Evolutionary conservation across 1,284 basidiomycete species (phyloP).

Genomic region (Boletus coffeatus): DNA sequence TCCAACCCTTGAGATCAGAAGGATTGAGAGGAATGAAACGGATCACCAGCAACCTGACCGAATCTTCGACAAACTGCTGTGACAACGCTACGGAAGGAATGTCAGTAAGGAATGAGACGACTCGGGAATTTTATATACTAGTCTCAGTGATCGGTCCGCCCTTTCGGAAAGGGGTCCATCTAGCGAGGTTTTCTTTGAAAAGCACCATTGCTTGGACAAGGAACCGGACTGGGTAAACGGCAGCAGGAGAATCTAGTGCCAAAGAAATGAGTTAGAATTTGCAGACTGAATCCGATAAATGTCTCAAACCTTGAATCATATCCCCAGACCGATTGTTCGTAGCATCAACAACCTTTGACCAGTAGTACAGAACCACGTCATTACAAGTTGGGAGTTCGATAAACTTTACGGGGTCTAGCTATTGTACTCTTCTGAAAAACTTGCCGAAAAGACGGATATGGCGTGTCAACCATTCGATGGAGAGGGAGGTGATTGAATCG

Average conservation of each 20-base stretch:
- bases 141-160: constrained; percentile 54
- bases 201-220: constrained; percentile 84
- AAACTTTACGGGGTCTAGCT: constrained; percentile 54
- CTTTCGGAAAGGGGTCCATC: constrained; percentile 62
- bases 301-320: constrained; percentile 47
- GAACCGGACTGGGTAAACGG: constrained; percentile 71
- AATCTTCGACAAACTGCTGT: constrained; percentile 70
- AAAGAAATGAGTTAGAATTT: not conserved
- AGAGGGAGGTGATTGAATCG: constrained; percentile 32
- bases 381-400: constrained; percentile 57
- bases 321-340: constrained; percentile 43
- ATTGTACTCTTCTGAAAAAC: constrained; percentile 69
- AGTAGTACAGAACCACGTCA: constrained; percentile 69
- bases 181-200: constrained; percentile 78
- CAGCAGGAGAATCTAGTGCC: constrained; percentile 42
- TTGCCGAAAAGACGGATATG: constrained; percentile 71
- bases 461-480: constrained; percentile 53
- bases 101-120: constrained; percentile 15
- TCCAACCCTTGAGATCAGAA: constrained; percentile 73
- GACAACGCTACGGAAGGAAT: constrained; percentile 52
- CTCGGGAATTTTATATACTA: constrained; percentile 36
- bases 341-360: constrained; percentile 69
- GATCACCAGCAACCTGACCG: constrained; percentile 73
- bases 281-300: not conserved
- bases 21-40: constrained; percentile 80